A percentile compares a stretch with the other conserved stretches of the same genome.
These are phyloP conservation scores for Daedaleopsis nitida DNA, from an alignment of 768 basidiomycete genomes.

Conservation along the genomic window DNA sequence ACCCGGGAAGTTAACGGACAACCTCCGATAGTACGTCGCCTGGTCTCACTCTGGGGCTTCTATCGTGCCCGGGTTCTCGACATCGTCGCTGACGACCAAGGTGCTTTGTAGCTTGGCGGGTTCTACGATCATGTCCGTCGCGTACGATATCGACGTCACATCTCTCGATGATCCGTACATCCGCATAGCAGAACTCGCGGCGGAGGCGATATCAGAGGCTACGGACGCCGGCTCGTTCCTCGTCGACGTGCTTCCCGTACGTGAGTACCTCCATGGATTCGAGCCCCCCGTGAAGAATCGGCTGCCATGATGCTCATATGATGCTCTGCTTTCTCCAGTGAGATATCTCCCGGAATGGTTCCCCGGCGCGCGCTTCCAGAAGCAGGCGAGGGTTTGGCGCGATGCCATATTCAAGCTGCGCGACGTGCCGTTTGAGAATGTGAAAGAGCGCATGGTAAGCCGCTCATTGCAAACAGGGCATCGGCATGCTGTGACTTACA, in stretches of 20 bases:
- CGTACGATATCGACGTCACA: constrained; percentile 15
- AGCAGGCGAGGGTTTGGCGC: constrained; percentile 6
- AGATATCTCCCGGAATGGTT: constrained; percentile 27
- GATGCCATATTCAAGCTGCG: background rate
- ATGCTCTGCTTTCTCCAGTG: background rate
- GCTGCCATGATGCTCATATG: no score
- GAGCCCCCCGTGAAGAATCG: no score
- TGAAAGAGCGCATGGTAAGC: background rate
- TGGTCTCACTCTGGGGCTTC: background rate
- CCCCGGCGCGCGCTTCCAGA: constrained; percentile 26
- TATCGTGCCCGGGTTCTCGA: background rate
- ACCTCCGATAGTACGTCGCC: background rate
- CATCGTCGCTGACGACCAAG: background rate
- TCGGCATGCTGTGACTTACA: background rate
- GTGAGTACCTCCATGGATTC: background rate
- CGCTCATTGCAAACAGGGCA: background rate
- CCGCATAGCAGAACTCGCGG: constrained; percentile 3
- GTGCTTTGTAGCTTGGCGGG: constrained; percentile 1
- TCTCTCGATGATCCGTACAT: constrained; percentile 6
- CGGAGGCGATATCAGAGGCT: background rate
- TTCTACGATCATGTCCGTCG: constrained; percentile 4
- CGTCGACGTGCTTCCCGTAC: constrained; percentile 1
- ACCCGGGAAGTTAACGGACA: background rate
- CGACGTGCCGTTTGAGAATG: background rate
- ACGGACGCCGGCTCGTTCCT: constrained; percentile 2